phyloP scores from a whole-genome alignment of 805 yeast species.

The Barnettozyma vustinii region DNA sequence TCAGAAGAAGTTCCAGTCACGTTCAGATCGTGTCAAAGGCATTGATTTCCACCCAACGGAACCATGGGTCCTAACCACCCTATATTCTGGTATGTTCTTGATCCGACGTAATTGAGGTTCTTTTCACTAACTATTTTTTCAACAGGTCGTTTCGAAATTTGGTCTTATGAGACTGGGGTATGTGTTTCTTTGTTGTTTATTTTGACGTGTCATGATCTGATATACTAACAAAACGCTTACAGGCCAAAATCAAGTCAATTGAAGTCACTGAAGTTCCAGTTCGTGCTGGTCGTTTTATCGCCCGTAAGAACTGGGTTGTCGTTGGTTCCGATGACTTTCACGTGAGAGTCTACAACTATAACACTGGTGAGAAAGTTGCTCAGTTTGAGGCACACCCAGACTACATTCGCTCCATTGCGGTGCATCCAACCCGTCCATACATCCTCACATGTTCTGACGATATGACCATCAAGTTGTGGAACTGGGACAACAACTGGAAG shows the following conservation, averaged over 20 bases:
- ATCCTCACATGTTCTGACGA: slow-evolving; percentile 89
- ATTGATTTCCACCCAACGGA: slow-evolving; percentile 97
- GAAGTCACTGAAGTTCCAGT: slow-evolving; percentile 96
- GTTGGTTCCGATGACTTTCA: slow-evolving; percentile 96
- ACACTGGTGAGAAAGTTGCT: slow-evolving; percentile 88
- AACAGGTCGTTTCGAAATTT: slow-evolving; percentile 62
- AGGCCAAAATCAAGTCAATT: slow-evolving; percentile 73
- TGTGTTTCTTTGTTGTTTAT: slow-evolving; percentile 6
- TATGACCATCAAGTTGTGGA: slow-evolving; percentile 88
- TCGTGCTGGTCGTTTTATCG: slow-evolving; percentile 90
- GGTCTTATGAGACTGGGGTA: slow-evolving; percentile 82
- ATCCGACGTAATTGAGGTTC: background rate
- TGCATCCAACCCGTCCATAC: slow-evolving; percentile 90
- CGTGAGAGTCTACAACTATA: slow-evolving; percentile 87
- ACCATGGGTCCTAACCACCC: slow-evolving; percentile 93
- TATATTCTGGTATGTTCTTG: slow-evolving; percentile 65
- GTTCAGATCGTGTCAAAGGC: slow-evolving; percentile 96
- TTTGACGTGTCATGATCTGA: slow-evolving; percentile 2
- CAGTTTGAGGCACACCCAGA: slow-evolving; percentile 99
- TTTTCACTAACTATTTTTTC: background rate
- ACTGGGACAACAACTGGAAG: slow-evolving; percentile 94
- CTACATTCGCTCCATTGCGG: slow-evolving; percentile 87
- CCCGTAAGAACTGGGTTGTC: slow-evolving; percentile 95
- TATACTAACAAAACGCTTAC: slow-evolving; percentile 9
- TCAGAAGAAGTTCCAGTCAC: slow-evolving; percentile 77